Evolutionary conservation across 164 flowering plant genomes (phyloP), one percentile per base, ranked within the genome.

Genomic region (Vitis cinerea): DNA sequence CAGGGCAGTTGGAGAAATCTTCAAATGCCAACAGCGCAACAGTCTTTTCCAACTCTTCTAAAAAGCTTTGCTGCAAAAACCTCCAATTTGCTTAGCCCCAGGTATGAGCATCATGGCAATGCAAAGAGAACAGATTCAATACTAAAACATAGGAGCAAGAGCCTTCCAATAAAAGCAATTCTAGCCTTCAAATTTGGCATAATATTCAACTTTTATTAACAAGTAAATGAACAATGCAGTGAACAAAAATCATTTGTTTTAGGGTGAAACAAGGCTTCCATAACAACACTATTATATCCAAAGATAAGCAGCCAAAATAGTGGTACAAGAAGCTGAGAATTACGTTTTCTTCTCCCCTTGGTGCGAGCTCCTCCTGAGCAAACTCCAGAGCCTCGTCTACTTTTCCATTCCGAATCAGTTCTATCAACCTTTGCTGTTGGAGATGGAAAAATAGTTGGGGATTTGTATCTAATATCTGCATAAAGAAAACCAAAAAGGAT

Each of bases 281-380:
- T 6, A 37, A 44, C 60, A 68, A 63, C 15, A 52, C 2, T 30
- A 27, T 3, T 30, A 51, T 14, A 31, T 48, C 44, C 51, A 60
- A 60, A 30, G 60, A 63, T 44, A 30, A 66, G 37, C 23, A 65
- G 8, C 31, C 69, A 48, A 15, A 52, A 29, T 9, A 63, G 19
- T 50, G 64, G 49, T 4, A 48, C 14, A 54, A 65, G 63, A 68
- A 64, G 52, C 4, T 11, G n/a, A 67, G 9, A 53, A 4, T 59
- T 88, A 95, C 99, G 83, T 95, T 93, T 85, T 95, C 98, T 84
- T 95, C 93, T 58, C 97, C 98, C 77, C 98, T 88, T 51, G 98
- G 97, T 63, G 99, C 99, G 65, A 95, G 96, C 76, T 95, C 99
- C 80, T 93, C 98, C 83, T 93, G 97, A 71, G 98, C 99, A 84